Evolutionary conservation across 1,139 yeast genomes (phyloP), one percentile per base, ranked within the genome.

Genomic region (Waltiozyma solani): DNA sequence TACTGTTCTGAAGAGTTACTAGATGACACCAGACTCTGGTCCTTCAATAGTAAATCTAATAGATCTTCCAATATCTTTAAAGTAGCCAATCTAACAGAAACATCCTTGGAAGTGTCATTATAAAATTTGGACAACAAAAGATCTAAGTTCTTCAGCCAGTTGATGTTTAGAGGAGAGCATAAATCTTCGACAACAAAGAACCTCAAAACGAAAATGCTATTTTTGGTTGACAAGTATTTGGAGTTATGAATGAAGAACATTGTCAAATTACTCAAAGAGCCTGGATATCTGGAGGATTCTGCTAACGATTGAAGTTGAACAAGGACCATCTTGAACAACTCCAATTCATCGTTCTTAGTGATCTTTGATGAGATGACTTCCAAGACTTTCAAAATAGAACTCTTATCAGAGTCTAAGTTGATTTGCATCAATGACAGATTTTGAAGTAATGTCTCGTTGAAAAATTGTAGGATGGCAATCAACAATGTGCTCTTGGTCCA

Each of bases 161-260:
- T 57, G 0, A 71, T 65, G 34, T 68, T 60, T n/a, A 76, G 52
- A 8, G 76, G 69, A 2, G 77, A 64, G 49, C 87, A 79, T 21
- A 69, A 50, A 38, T 68, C 67, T 39, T 69, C 73, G n/a, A 67
- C 64, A 2, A 60, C 58, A 51, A 73, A 79, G 49, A 63, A 69
- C 8, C 62, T 55, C 30, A 77, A 56, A 1, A 77, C 66, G 41
- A 66, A 66, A 13, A 58, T 47, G 7, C 68, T 63, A 12, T 62
- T 61, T 3, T 57, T 56, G 5, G 60, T 61, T 4, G 70, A 59
- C 26, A 75, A 45, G 37, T 56, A 54, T 10, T 56, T 59, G 31
- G 68, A 53, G 48, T 71, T 56, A 12, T 53, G 51, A 34, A 73
- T 52, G 41, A 73, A 69, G 39, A 73, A 66, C 2, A 58, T 57